Percentiles rank a stretch among this genome's conserved stretches.
These are phyloP conservation scores for Fusarium sp. DNA, from an alignment of 2,329 filamentous ascomycete species.

Conservation along the genomic window DNA sequence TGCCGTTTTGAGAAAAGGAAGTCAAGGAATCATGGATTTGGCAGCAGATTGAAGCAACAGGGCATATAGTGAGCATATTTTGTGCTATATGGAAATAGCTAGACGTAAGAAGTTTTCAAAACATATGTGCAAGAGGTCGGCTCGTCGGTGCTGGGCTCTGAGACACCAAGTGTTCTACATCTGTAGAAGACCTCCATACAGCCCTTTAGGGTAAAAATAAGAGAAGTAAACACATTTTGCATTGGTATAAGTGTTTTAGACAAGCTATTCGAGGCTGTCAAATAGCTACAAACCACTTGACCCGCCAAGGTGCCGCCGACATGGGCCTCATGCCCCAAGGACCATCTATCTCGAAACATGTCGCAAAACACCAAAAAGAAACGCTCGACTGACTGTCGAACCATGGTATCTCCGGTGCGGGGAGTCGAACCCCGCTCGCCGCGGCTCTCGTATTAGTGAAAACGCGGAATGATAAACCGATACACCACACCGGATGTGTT, in stretches of 20 bases:
- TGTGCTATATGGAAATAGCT: background rate
- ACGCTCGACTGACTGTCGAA: no score
- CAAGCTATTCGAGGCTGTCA: background rate
- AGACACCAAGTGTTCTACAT: background rate
- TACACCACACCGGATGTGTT: conserved; percentile 28
- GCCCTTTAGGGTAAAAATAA: background rate
- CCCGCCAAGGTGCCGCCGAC: background rate
- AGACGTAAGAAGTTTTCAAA: background rate
- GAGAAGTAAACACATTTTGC: background rate
- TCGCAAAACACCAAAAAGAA: conserved; percentile 8
- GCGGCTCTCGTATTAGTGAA: conserved; percentile 29
- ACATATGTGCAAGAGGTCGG: background rate
- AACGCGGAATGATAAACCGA: conserved; percentile 39
- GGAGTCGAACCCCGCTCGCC: conserved; percentile 41
- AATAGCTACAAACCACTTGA: background rate
- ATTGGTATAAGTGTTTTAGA: background rate
- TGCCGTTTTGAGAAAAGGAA: conserved; percentile 5
- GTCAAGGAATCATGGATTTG: conserved; percentile 6
- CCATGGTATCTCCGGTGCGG: conserved; percentile 22
- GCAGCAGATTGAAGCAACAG: background rate
- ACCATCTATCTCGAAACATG: background rate
- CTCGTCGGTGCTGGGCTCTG: background rate
- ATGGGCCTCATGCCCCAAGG: background rate
- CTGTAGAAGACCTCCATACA: background rate
- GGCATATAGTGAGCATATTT: no score